Conservation (phyloP, 2,329 filamentous ascomycete genomes). For the Talaromyces albobiverticillius region DNA sequence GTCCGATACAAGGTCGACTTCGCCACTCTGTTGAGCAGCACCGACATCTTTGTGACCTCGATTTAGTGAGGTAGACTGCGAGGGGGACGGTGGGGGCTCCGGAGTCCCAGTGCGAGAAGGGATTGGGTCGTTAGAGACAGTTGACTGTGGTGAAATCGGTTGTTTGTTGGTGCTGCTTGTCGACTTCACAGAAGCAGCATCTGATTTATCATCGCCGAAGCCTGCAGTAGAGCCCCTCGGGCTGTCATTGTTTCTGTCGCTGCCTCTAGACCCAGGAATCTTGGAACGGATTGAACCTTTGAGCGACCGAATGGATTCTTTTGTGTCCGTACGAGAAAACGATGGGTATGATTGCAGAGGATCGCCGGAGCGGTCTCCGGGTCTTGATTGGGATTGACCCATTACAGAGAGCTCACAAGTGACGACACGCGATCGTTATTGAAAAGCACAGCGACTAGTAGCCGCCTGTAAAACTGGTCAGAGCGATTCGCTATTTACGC, state of each 20-base stretch:
- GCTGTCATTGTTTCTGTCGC: slow-evolving; percentile 61
- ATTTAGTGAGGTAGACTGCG: slow-evolving; percentile 71
- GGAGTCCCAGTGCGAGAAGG: slow-evolving; percentile 46
- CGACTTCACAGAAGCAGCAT: slow-evolving; percentile 73
- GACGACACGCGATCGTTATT: slow-evolving; percentile 24
- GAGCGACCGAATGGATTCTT: slow-evolving; percentile 85
- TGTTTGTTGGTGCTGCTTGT: slow-evolving; percentile 53
- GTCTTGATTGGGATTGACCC: slow-evolving; percentile 54
- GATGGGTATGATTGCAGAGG: slow-evolving; percentile 83
- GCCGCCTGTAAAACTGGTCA: neutral
- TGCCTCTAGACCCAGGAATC: slow-evolving; percentile 61
- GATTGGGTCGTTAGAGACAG: slow-evolving; percentile 47
- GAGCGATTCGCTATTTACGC: slow-evolving; percentile 20
- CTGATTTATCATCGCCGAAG: slow-evolving; percentile 60
- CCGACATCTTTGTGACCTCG: slow-evolving; percentile 73
- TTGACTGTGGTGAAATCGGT: slow-evolving; percentile 24
- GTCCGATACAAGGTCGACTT: slow-evolving; percentile 93
- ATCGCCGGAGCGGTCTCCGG: slow-evolving; percentile 53
- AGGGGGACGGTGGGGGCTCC: slow-evolving; percentile 77
- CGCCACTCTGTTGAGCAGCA: slow-evolving; percentile 78
- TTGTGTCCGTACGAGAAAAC: slow-evolving; percentile 87
- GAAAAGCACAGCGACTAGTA: neutral
- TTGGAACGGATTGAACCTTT: slow-evolving; percentile 79
- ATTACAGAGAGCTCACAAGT: slow-evolving; percentile 36
- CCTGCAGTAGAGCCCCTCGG: slow-evolving; percentile 70